Evolutionary conservation across 805 yeast species (phyloP).

Genomic region (Ogataea corticis): DNA sequence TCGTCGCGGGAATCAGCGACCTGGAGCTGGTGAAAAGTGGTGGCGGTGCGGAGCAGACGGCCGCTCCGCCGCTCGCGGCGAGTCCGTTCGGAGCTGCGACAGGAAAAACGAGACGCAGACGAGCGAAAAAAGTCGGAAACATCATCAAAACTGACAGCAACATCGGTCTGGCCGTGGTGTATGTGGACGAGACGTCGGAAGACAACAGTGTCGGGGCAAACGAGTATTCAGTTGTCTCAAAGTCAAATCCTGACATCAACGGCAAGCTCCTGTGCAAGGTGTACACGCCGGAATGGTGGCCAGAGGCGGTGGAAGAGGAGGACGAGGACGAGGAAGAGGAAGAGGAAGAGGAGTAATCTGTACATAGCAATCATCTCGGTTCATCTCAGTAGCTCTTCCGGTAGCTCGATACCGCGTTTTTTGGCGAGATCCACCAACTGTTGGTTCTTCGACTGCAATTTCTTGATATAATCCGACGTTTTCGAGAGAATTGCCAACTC

Average conservation of each 20-base stretch:
- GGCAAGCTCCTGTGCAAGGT: slow-evolving; percentile 48
- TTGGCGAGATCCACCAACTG: slow-evolving; percentile 43
- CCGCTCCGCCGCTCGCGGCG: neutral
- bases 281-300: slow-evolving; percentile 77
- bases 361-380: no score
- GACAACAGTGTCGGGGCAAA: slow-evolving; percentile 23
- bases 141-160: slow-evolving; percentile 57
- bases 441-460: slow-evolving; percentile 51
- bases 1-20: slow-evolving; percentile 10
- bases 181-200: slow-evolving; percentile 35
- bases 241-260: slow-evolving; percentile 18
- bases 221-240: slow-evolving; percentile 23
- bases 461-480: slow-evolving; percentile 48
- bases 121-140: slow-evolving; percentile 57
- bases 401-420: slow-evolving; percentile 39
- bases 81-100: slow-evolving; percentile 25
- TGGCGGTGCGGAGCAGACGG: neutral
- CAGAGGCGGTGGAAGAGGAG: slow-evolving; percentile 35
- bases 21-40: slow-evolving; percentile 20
- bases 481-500: slow-evolving; percentile 75
- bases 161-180: slow-evolving; percentile 65
- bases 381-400: slow-evolving; percentile 34
- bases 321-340: slow-evolving; percentile 5
- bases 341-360: slow-evolving; percentile 7
- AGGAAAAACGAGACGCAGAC: slow-evolving; percentile 22